Evolutionary conservation across 2,329 filamentous ascomycete species (phyloP).

Genomic region (Fusarium neocosmosporiellum): DNA sequence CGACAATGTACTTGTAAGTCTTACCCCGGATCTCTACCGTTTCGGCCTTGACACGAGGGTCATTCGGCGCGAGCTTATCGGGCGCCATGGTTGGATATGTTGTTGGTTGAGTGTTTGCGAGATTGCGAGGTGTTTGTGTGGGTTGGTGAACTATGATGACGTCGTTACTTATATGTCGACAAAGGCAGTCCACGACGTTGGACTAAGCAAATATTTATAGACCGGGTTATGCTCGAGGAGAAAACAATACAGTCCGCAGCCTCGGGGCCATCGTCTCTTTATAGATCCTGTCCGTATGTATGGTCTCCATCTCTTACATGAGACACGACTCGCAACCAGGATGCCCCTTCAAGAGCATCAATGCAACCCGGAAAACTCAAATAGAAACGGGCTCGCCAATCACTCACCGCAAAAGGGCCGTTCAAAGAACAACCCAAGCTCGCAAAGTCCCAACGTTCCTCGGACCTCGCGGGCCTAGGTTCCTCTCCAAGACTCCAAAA

Average conservation of each 20-base stretch:
- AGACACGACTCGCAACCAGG: background rate
- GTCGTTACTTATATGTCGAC: conserved; percentile 11
- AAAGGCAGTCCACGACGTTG: background rate
- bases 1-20: conserved; percentile 75
- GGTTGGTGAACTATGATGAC: background rate
- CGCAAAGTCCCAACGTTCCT: background rate
- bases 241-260: background rate
- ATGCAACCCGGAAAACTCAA: background rate
- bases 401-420: background rate
- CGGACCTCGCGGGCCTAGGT: background rate
- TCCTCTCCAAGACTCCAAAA: background rate
- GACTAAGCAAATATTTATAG: background rate
- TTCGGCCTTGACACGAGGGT: conserved; percentile 73
- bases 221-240: background rate
- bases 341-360: background rate
- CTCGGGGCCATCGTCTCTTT: background rate
- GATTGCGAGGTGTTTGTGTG: background rate
- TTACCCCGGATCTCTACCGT: conserved; percentile 73
- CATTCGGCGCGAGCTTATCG: conserved; percentile 73
- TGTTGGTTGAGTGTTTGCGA: background rate
- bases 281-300: background rate
- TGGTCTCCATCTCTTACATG: background rate
- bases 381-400: background rate
- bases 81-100: conserved; percentile 56
- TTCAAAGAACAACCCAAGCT: background rate